These are phyloP conservation scores for Ciborinia camelliae DNA, from an alignment of 2,329 filamentous ascomycete species.

Conservation along the genomic window DNA sequence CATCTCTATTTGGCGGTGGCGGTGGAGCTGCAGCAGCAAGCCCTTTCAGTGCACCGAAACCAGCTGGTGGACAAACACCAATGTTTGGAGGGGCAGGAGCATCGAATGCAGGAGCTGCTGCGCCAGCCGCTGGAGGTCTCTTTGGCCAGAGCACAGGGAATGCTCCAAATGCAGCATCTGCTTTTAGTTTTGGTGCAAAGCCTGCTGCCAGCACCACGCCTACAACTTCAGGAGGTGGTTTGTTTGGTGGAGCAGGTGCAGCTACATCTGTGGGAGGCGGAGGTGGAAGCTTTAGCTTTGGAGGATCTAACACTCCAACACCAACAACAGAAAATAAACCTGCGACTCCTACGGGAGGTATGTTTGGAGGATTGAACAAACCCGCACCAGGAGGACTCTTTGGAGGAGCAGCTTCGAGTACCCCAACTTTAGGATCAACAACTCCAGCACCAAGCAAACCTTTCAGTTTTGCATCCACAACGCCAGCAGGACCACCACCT, in stretches of 20 bases:
- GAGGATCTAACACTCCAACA: conserved; percentile 21
- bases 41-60: not conserved
- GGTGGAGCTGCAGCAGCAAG: conserved; percentile 3
- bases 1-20: conserved; percentile 24
- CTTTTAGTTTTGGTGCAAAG: conserved; percentile 15
- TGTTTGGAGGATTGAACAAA: conserved; percentile 20
- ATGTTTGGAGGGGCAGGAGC: conserved; percentile 10
- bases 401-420: conserved; percentile 30
- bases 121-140: conserved; percentile 24
- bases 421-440: conserved; percentile 21
- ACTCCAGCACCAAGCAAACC: conserved; percentile 28
- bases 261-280: conserved; percentile 23
- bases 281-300: conserved; percentile 23
- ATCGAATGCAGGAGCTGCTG: conserved; percentile 7
- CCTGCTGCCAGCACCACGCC: conserved; percentile 14
- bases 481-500: conserved; percentile 37
- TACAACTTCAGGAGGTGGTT: conserved; percentile 11
- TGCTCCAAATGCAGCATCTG: conserved; percentile 29
- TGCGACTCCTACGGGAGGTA: conserved; percentile 14
- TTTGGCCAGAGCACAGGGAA: conserved; percentile 35
- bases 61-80: conserved; percentile 6
- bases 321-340: conserved; percentile 25
- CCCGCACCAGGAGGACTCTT: conserved; percentile 13
- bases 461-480: conserved; percentile 26
- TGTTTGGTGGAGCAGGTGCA: conserved; percentile 15